Evolutionary conservation across 371 early-diverging fungal genomes (phyloP).

Genomic region (Mucor piriformis): DNA sequence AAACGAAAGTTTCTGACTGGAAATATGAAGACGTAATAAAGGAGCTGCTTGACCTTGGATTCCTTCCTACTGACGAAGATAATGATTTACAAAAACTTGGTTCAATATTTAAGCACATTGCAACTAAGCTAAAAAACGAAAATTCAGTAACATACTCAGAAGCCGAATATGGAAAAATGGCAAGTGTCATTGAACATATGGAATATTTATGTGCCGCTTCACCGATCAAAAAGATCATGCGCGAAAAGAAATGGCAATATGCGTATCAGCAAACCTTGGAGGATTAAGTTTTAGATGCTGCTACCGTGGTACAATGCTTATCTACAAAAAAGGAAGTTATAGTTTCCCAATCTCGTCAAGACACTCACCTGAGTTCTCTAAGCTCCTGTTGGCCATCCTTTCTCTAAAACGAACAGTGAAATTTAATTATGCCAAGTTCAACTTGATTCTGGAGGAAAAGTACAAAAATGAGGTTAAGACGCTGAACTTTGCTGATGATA

Average conservation of each 20-base stretch:
- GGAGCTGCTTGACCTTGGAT: conserved; percentile 13
- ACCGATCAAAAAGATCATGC: conserved; percentile 9
- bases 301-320: neutral
- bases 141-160: conserved; percentile 11
- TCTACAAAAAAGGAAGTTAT: too few relatives aligned
- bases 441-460: too few relatives aligned
- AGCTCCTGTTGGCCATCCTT: too few relatives aligned
- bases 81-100: conserved; percentile 10
- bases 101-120: conserved; percentile 6
- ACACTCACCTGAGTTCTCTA: too few relatives aligned
- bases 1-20: conserved; percentile 12
- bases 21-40: conserved; percentile 8
- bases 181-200: conserved; percentile 7
- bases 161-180: conserved; percentile 5
- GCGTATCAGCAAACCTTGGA: conserved; percentile 11
- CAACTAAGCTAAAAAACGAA: conserved; percentile 3
- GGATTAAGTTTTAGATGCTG: conserved; percentile 3
- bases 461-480: too few relatives aligned
- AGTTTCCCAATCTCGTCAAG: too few relatives aligned
- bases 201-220: conserved; percentile 6
- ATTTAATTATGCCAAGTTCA: too few relatives aligned
- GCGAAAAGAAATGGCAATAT: conserved; percentile 11
- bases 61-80: conserved; percentile 5
- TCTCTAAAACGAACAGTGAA: too few relatives aligned
- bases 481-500: too few relatives aligned